Evolutionary conservation across 805 yeast genomes (phyloP).

Genomic region (Wickerhamomyces queroliae): DNA sequence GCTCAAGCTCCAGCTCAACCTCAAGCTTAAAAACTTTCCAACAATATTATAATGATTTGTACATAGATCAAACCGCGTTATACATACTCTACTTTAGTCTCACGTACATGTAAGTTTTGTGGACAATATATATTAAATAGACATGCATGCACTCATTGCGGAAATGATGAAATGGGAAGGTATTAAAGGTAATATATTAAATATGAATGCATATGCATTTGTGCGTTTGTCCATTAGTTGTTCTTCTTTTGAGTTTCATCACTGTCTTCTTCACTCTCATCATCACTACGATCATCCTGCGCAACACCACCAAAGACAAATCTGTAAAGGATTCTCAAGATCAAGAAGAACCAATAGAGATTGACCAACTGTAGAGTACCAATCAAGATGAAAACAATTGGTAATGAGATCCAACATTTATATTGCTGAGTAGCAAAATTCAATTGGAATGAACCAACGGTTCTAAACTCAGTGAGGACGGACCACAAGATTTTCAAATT

Average conservation of each 20-base stretch:
- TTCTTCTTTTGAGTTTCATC: conserved; percentile 10
- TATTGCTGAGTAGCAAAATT: conserved; percentile 90
- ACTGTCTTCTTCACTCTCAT: conserved; percentile 55
- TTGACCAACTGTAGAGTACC: conserved; percentile 82
- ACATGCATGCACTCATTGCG: neutral
- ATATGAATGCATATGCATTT: neutral
- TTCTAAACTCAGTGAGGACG: conserved; percentile 75
- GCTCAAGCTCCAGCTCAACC: neutral
- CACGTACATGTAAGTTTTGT: conserved; percentile 14
- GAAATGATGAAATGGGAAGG: neutral
- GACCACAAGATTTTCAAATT: conserved; percentile 81
- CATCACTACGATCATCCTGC: conserved; percentile 84
- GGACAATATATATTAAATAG: no score
- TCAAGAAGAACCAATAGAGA: conserved; percentile 80
- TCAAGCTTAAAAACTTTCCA: no score
- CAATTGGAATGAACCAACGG: conserved; percentile 77
- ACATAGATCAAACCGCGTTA: no score
- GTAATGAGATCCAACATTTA: conserved; percentile 93
- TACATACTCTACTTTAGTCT: no score
- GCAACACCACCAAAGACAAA: conserved; percentile 51
- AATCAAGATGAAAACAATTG: conserved; percentile 76
- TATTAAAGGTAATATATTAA: no score
- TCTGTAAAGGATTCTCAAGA: conserved; percentile 72
- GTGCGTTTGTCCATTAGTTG: neutral
- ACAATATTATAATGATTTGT: no score